Percentiles rank a stretch among this genome's conserved stretches.
Conservation (phyloP, 352 stramenopile genomes). For the Phytophthora nicotianae region DNA sequence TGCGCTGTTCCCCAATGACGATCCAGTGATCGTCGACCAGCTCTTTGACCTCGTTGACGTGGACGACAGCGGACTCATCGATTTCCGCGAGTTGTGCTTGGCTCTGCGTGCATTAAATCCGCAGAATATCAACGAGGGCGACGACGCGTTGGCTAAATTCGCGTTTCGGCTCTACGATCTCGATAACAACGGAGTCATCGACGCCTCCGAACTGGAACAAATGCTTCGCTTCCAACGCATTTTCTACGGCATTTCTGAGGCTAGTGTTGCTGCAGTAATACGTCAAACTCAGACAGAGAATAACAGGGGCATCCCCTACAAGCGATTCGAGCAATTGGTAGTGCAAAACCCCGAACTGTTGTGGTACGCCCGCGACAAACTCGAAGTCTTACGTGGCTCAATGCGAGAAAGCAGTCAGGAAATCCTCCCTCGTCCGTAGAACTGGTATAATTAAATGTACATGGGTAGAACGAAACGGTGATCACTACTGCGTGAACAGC, state of each 20-base stretch:
- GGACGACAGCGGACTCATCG: conserved; percentile 66
- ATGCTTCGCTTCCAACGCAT: conserved; percentile 55
- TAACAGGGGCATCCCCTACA: conserved; percentile 38
- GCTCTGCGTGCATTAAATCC: conserved; percentile 59
- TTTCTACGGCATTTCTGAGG: conserved; percentile 51
- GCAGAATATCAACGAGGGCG: conserved; percentile 33
- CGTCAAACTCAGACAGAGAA: conserved; percentile 29
- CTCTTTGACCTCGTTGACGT: conserved; percentile 66
- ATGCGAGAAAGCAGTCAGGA: conserved; percentile 37
- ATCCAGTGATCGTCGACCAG: conserved; percentile 53
- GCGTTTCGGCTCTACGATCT: conserved; percentile 71
- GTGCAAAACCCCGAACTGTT: conserved; percentile 47
- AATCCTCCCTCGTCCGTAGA: conserved; percentile 9
- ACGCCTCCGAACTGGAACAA: conserved; percentile 47
- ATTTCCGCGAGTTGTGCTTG: conserved; percentile 77
- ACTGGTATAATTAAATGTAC: conserved; percentile 28
- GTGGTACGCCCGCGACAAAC: conserved; percentile 49
- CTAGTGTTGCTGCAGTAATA: conserved; percentile 34
- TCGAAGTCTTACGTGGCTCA: conserved; percentile 60
- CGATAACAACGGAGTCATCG: conserved; percentile 62
- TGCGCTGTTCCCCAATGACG: conserved; percentile 51
- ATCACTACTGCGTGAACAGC: conserved; percentile 9
- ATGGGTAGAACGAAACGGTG: conserved; percentile 3
- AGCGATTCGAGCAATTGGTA: conserved; percentile 51
- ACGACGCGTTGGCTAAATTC: conserved; percentile 53